Evolutionary conservation across 2,329 filamentous ascomycete genomes (phyloP), one percentile per base, ranked within the genome.

Genomic region (Fusarium verticillioides): DNA sequence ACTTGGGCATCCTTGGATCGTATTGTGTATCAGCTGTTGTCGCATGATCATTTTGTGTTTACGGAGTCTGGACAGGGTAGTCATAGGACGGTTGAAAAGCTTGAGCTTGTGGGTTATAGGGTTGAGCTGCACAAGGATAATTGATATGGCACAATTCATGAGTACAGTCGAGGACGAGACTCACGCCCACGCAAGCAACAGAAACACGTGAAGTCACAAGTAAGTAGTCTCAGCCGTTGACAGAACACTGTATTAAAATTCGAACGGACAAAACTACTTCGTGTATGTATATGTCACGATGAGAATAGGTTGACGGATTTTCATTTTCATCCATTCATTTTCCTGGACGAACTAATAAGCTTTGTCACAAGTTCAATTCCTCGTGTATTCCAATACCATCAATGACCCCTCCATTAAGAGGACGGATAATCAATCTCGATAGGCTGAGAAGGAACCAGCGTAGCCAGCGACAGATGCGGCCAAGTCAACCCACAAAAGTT

Each of bases 51-150:
- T 10, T 59, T 73, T 8, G 42, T 66, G 1, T 73, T 72, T 9
- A 66, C 54, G 0, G 69, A 72, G 16, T 12, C n/a, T 54, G 46
- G 16, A 0, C 9, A 23, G 3, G 46, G 43, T 0, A 19, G 23
- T 30, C 23, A 42, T 1, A 69, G 64, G 3, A 12, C 3, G 0
- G 63, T 16, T 39, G 32, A 36, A 12, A 39, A 43, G 7, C 36
- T 72, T 3, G 70, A 69, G 10, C 69, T 72, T 30, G 65, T 61
- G 2, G 56, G 70, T 2, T 72, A 72, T 15, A 52, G 56, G 2
- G 64, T 69, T 15, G 23, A 46, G 4, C 5, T 72, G 13, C 34
- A 30, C 7, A 62, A 43, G 19, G 36, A 65, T 7, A 18, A 34
- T 1, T 66, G 42, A 66, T 18, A 9, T 7, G 10, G 3, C 2